phyloP scores from a whole-genome alignment of 176 grass and related monocot genomes.

The Paspalum vaginatum region DNA sequence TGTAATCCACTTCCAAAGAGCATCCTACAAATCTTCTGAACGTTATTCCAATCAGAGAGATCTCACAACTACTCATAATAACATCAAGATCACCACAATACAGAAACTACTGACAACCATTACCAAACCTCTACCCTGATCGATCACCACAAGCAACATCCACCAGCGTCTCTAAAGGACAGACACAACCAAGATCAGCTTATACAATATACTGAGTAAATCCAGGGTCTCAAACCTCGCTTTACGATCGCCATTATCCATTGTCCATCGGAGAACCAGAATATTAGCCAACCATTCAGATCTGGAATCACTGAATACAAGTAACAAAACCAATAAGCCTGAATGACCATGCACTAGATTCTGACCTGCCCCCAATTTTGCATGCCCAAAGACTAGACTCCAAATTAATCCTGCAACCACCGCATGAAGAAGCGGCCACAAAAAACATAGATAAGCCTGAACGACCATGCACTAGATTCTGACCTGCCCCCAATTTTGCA shows the following conservation, averaged over 20 bases:
- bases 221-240: background rate
- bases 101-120: background rate
- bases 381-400: background rate
- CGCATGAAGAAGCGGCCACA: background rate
- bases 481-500: background rate
- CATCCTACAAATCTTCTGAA: background rate
- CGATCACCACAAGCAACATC: background rate
- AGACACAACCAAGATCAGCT: background rate
- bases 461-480: background rate
- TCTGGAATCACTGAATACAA: constrained; percentile 15
- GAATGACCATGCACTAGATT: background rate
- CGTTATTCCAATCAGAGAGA: background rate
- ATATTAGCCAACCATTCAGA: background rate
- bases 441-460: background rate
- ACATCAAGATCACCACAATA: background rate
- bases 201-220: background rate
- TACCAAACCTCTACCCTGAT: background rate
- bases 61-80: background rate
- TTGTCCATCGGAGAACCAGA: background rate
- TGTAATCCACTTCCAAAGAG: background rate
- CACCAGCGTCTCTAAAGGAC: background rate
- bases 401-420: background rate
- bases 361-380: background rate
- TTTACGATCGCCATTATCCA: background rate
- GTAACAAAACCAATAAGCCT: background rate